These are phyloP conservation scores for Hanseniaspora taiwanica DNA, from an alignment of 805 yeast genomes.

Conservation along the genomic window DNA sequence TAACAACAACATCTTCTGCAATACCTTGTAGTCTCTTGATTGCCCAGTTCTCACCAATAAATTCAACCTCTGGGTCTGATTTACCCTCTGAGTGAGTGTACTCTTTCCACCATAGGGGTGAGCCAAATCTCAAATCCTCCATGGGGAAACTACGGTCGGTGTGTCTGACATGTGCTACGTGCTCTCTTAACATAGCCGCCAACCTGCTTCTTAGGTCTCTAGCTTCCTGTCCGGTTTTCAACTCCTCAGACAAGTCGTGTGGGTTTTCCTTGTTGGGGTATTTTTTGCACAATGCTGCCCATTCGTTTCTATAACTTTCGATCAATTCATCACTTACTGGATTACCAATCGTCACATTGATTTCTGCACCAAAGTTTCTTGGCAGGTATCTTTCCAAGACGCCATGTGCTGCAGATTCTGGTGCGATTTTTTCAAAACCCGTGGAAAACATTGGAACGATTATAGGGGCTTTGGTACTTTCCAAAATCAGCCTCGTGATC, in stretches of 20 bases:
- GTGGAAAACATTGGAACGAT: conserved; percentile 74
- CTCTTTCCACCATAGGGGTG: conserved; percentile 62
- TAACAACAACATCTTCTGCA: conserved; percentile 14
- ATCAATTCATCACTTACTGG: conserved; percentile 50
- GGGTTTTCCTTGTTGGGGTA: conserved; percentile 39
- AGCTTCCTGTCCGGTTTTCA: conserved; percentile 54
- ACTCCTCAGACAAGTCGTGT: conserved; percentile 43
- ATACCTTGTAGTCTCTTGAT: conserved; percentile 50
- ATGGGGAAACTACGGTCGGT: conserved; percentile 30
- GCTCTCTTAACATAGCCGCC: conserved; percentile 53
- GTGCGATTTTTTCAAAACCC: conserved; percentile 80
- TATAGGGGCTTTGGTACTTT: conserved; percentile 71
- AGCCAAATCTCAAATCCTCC: conserved; percentile 59
- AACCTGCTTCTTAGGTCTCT: conserved; percentile 52
- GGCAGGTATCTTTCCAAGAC: conserved; percentile 49
- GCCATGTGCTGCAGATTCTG: conserved; percentile 49
- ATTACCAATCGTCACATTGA: conserved; percentile 60
- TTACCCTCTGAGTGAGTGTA: conserved; percentile 53
- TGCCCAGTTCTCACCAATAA: conserved; percentile 78
- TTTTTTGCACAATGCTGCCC: conserved; percentile 51
- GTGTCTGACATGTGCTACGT: conserved; percentile 38
- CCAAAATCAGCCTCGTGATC: conserved; percentile 68
- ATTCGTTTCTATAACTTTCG: conserved; percentile 47
- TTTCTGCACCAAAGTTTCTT: conserved; percentile 48
- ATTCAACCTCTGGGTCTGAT: conserved; percentile 53